Base-by-base conservation (phyloP, 768 basidiomycete species). In the Mycena olivaceomarginata region DNA sequence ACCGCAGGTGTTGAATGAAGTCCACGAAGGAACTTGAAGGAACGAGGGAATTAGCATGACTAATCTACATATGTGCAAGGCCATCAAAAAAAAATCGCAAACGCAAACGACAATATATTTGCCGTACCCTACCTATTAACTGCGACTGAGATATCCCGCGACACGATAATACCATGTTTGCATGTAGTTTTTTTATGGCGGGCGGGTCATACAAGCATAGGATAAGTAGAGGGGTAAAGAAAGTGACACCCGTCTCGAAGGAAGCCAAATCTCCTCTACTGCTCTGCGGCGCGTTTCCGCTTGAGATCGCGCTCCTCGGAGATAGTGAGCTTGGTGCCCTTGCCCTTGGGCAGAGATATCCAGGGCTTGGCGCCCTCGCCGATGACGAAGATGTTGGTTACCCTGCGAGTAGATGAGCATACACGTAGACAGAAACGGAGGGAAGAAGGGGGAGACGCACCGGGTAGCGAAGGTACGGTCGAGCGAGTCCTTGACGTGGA, bases 391-490 rank as follows among this genome's bases (percentile, higher is more conserved):
- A 99, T 96, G 92, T 99, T 99, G 82, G 95, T 94, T 77, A 99
- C 92, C 84, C 97, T 98, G 80, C 48, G 71, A 25, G 4, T 11
- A 10, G 18, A 22, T 48, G 69, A 46, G 67, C 18, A 31, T 31
- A n/a, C 20, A 53, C 22, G 18, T 10, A 48, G 25, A 39, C 31
- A 25, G 48, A 75, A 15, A 22, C 43, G 6, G 43, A 56, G 12
- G 48, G 31, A 62, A 70, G 31, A 25, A 40, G 45, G 56, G 37
- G 31, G 20, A 16, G 22, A 89, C 94, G 74, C 85, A 98, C 97
- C 98, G 97, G 82, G 98, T 99, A 79, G 98, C 98, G 83, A 99
- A 99, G 65, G 97, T 97, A 85, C 97, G 91, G 86, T 98, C 98
- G 78, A 98, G 90, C 65, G 96, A 94, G 85, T 99, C 98, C 89